Conservation (phyloP, 768 basidiomycete species). For the Roridomyces roridus region DNA sequence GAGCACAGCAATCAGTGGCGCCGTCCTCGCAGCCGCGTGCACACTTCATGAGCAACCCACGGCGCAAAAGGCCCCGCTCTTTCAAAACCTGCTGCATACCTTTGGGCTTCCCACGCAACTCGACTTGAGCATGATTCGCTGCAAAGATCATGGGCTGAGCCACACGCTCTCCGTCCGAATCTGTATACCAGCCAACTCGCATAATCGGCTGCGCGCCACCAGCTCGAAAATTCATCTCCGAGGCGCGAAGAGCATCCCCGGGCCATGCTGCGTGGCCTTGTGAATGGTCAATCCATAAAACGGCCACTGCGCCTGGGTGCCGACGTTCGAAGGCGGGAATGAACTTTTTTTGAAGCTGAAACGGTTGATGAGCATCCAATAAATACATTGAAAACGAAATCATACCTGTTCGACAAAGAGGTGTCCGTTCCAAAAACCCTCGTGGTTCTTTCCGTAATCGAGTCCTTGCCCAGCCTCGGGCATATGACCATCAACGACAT, state of each 20-base stretch:
- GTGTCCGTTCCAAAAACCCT: constrained; percentile 33
- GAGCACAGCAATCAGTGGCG: constrained; percentile 30
- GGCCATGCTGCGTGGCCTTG: constrained; percentile 31
- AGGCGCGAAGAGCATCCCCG: constrained; percentile 25
- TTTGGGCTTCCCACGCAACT: constrained; percentile 28
- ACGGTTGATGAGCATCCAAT: background rate
- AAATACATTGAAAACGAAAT: background rate
- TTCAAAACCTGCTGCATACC: constrained; percentile 35
- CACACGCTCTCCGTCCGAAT: constrained; percentile 13
- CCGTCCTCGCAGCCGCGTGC: background rate
- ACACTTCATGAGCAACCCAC: constrained; percentile 19
- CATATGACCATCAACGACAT: background rate
- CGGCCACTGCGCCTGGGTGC: constrained; percentile 19
- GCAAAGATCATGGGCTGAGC: constrained; percentile 30
- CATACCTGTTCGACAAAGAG: constrained; percentile 32
- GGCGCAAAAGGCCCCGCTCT: constrained; percentile 29
- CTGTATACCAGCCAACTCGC: constrained; percentile 29
- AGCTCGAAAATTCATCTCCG: constrained; percentile 29
- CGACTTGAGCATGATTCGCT: constrained; percentile 22
- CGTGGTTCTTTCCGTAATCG: constrained; percentile 29
- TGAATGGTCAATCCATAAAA: constrained; percentile 33
- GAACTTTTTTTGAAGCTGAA: constrained; percentile 15
- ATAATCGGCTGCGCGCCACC: constrained; percentile 32
- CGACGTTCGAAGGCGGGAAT: constrained; percentile 14
- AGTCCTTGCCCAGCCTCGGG: background rate